Base-by-base conservation (phyloP, 345 rosid genomes). In the Rhizophora apiculata region DNA sequence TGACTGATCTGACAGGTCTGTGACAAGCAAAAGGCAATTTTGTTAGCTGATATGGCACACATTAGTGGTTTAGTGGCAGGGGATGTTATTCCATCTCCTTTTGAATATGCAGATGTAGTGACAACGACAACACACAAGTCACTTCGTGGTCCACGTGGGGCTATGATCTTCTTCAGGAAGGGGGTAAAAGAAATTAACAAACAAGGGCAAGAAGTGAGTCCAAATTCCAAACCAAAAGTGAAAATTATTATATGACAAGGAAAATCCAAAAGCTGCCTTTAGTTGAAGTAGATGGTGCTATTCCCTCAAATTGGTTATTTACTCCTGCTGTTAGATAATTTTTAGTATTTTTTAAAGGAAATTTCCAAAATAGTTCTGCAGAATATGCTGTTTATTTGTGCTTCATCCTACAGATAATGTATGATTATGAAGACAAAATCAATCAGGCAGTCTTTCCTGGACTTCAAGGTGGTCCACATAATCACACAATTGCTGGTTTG, bases 41-140 rank as follows among this genome's bases (percentile, higher is more conserved):
- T 93, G 82, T 63, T 93, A 79, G 97, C 96, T 70, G 97, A 93
- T 82, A 93, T 93, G 92, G 97, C 98, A 74, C 98, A 94, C 71
- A 91, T 94, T 43, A 94, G 98, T 67, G 98, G 98, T 64, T 73
- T 89, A 84, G 97, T 94, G 71, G 98, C 97, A 52, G 98, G 94
- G 60, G 96, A 91, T 54, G 96, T 94, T 73, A 87, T 94, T 59
- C 97, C 98, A 66, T 91, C 97, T 76, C 98, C 98, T 32, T 94
- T 91, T 64, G 97, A 94, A 80, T 91, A 88, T 80, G 97, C 97
- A 18, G 98, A 91, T 82, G 72, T 94, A 54, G 97, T 94, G 76
- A 94, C 98, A 2, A 94, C 98, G 60, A 91, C 98, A 55, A 94
- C 98, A 36, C 98, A 94, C 79, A 94, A 94, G 75, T 94, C 98